These are phyloP conservation scores for Dentipellis fragilis DNA, from an alignment of 768 basidiomycete species.

Conservation along the genomic window DNA sequence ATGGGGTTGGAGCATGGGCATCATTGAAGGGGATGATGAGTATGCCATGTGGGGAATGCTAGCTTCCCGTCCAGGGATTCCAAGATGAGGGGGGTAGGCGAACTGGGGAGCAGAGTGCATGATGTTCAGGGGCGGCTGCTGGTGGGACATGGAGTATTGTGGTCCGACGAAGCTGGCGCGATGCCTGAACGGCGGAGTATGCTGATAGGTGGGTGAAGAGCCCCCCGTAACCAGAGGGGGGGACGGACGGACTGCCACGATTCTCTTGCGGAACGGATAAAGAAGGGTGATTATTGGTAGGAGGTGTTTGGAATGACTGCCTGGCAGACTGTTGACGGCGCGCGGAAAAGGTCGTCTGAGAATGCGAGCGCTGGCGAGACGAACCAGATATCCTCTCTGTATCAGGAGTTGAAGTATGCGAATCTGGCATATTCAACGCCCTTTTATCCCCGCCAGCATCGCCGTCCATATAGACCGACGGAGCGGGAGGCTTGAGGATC, in stretches of 20 bases:
- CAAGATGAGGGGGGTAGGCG: slow-evolving; percentile 2
- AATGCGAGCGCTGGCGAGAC: not conserved
- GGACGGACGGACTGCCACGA: not conserved
- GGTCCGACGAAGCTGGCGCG: not conserved
- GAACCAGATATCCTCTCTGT: not conserved
- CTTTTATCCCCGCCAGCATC: not conserved
- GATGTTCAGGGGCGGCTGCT: slow-evolving; percentile 1
- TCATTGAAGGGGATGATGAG: slow-evolving; percentile 18
- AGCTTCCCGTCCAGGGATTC: slow-evolving; percentile 1
- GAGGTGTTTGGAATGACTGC: slow-evolving; percentile 8
- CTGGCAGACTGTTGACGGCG: not conserved
- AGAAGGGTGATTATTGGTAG: not conserved
- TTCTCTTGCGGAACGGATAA: not conserved
- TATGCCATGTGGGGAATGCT: slow-evolving; percentile 12
- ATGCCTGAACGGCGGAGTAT: slow-evolving; percentile 11
- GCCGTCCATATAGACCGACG: slow-evolving; percentile 1
- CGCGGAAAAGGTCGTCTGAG: not conserved
- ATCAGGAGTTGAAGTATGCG: not conserved
- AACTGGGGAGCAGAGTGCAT: slow-evolving; percentile 4
- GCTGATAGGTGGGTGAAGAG: slow-evolving; percentile 14
- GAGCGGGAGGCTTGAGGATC: not conserved
- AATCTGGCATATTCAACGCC: slow-evolving; percentile 1
- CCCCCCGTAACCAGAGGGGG: slow-evolving; percentile 6
- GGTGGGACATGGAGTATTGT: slow-evolving; percentile 1
- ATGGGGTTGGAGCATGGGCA: slow-evolving; percentile 27